phyloP scores from a whole-genome alignment of 1,284 basidiomycete genomes.

The Cryptococcus sp. region DNA sequence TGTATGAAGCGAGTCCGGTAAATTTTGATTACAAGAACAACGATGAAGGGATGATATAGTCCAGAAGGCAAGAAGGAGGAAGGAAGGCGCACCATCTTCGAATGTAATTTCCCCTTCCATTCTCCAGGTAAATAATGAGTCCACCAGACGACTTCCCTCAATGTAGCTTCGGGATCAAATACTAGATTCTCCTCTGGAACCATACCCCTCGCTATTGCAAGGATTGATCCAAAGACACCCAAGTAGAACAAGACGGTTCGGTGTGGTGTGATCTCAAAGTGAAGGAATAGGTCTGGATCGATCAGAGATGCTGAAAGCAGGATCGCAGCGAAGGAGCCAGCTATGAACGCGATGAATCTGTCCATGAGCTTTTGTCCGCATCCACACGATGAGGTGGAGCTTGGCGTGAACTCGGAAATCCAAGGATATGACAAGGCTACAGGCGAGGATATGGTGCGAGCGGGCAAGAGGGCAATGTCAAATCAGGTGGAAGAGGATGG shows the following conservation, averaged over 20 bases:
- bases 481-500: too few relatives aligned
- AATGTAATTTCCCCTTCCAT: conserved; percentile 86
- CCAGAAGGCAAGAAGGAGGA: not conserved
- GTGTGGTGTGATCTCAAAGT: conserved; percentile 91
- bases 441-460: too few relatives aligned
- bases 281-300: conserved; percentile 85
- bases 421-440: not conserved
- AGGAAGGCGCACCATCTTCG: conserved; percentile 60
- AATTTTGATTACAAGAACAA: too few relatives aligned
- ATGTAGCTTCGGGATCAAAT: conserved; percentile 86
- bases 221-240: conserved; percentile 76
- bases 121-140: conserved; percentile 93
- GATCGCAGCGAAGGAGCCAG: conserved; percentile 93
- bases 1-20: too few relatives aligned
- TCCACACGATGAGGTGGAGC: not conserved
- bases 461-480: too few relatives aligned
- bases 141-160: conserved; percentile 84
- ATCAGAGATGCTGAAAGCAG: conserved; percentile 83
- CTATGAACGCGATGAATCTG: conserved; percentile 91
- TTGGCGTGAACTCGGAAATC: not conserved
- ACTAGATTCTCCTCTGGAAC: conserved; percentile 89
- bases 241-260: conserved; percentile 92
- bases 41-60: not conserved
- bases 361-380: not conserved
- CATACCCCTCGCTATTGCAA: conserved; percentile 89